These are phyloP conservation scores for Backusella circina DNA, from an alignment of 192 early-diverging fungal genomes.

Conservation along the genomic window DNA sequence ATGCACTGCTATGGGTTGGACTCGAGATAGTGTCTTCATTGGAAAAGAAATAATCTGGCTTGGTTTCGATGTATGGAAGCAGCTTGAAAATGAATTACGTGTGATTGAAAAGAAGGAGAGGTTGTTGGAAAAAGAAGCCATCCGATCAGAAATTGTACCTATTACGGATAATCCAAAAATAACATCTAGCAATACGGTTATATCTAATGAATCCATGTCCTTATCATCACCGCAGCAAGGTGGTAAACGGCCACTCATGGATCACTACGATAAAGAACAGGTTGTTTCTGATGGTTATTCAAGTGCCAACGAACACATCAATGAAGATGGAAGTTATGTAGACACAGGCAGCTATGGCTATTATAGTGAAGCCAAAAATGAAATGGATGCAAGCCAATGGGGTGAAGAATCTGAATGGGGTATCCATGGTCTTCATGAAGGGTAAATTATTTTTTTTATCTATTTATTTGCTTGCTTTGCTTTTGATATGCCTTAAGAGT, in stretches of 20 bases:
- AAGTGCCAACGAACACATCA: not conserved
- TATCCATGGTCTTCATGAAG: slow-evolving; percentile 33
- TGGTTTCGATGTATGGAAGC: slow-evolving; percentile 61
- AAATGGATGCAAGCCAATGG: slow-evolving; percentile 37
- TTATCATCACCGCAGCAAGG: not conserved
- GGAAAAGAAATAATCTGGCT: slow-evolving; percentile 61
- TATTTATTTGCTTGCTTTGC: not conserved
- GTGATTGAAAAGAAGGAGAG: slow-evolving; percentile 57
- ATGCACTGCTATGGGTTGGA: slow-evolving; percentile 44
- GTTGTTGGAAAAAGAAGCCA: slow-evolving; percentile 29
- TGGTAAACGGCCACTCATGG: not conserved
- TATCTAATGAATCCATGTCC: not conserved
- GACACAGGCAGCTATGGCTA: slow-evolving; percentile 30
- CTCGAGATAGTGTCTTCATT: slow-evolving; percentile 42
- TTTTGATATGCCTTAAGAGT: no score
- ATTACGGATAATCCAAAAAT: not conserved
- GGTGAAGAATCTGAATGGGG: slow-evolving; percentile 46
- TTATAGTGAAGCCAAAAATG: slow-evolving; percentile 35
- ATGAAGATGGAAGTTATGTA: slow-evolving; percentile 9
- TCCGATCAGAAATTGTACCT: not conserved
- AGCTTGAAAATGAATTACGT: slow-evolving; percentile 58
- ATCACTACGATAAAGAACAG: not conserved
- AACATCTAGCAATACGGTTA: not conserved
- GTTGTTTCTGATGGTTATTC: not conserved
- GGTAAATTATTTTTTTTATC: slow-evolving; percentile 28